Conservation (phyloP, 108 stramenopile genomes). For the Pseudonitzschia delicatissima region DNA sequence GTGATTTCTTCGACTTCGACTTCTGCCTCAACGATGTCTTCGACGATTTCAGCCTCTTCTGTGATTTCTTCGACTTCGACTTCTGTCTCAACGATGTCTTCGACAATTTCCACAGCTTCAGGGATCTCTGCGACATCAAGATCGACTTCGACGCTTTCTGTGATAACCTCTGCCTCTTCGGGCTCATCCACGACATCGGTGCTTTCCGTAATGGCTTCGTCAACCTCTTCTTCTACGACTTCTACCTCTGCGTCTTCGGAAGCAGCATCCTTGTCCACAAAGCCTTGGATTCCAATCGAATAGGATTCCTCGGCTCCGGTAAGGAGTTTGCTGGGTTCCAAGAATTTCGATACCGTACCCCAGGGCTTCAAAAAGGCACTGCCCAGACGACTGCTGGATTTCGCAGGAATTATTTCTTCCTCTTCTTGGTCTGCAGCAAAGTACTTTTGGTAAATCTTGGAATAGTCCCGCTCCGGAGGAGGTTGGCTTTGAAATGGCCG, state of each 20-base stretch:
- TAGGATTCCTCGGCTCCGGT: neutral
- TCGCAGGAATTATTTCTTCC: neutral
- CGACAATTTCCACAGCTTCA: neutral
- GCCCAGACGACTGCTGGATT: neutral
- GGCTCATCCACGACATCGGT: too few species aligned
- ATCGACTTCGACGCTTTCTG: neutral
- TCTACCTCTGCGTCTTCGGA: neutral
- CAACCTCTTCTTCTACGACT: neutral
- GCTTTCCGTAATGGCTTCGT: neutral
- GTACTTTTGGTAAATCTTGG: slow-evolving; percentile 16
- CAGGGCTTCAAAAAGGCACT: slow-evolving; percentile 5
- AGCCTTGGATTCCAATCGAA: neutral
- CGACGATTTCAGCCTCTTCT: neutral
- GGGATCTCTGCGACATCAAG: neutral
- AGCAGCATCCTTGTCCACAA: neutral
- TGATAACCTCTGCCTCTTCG: neutral
- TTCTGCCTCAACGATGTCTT: neutral
- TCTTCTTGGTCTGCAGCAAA: neutral
- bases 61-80: neutral
- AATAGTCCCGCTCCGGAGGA: slow-evolving; percentile 10
- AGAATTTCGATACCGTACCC: slow-evolving; percentile 9
- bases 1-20: neutral
- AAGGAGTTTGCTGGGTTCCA: neutral
- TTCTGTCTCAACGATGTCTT: neutral
- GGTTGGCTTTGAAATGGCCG: neutral